These are phyloP conservation scores for Neurospora intermedia DNA, from an alignment of 495 filamentous ascomycete genomes.

Conservation along the genomic window DNA sequence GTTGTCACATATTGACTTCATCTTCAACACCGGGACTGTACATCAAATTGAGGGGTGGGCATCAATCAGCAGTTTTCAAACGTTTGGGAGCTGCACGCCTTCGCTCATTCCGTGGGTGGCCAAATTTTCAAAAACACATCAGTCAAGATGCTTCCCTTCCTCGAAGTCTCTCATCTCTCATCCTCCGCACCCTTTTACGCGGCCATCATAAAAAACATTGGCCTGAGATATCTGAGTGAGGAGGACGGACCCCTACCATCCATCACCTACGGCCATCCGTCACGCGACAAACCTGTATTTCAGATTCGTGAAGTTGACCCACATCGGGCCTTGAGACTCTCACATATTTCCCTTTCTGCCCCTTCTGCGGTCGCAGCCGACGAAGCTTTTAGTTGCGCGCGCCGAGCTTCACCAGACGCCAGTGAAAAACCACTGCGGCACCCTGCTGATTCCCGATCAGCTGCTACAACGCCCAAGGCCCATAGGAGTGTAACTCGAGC, in stretches of 20 bases:
- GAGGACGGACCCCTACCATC: constrained; percentile 26
- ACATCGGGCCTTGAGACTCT: constrained; percentile 20
- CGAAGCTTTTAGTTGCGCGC: constrained; percentile 31
- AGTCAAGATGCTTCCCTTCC: constrained; percentile 27
- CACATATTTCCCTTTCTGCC: constrained; percentile 31
- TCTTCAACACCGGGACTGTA: neutral
- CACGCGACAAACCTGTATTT: constrained; percentile 23
- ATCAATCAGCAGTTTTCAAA: neutral
- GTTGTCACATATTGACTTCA: neutral
- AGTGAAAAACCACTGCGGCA: constrained; percentile 10
- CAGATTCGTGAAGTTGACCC: constrained; percentile 25
- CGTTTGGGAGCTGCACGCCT: neutral
- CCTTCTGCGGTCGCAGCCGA: constrained; percentile 29
- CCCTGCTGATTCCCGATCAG: constrained; percentile 5
- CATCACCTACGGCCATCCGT: constrained; percentile 19
- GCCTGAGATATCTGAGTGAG: constrained; percentile 53
- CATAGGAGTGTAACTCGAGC: constrained; percentile 6
- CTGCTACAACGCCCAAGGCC: constrained; percentile 12
- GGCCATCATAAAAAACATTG: constrained; percentile 61
- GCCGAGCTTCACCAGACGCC: constrained; percentile 29
- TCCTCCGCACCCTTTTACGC: constrained; percentile 74
- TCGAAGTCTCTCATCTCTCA: constrained; percentile 63
- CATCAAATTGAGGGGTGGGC: neutral
- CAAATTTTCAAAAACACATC: constrained; percentile 1
- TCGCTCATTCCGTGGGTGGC: neutral